These are phyloP conservation scores for Rhodocollybia butyracea DNA, from an alignment of 768 basidiomycete species.

Conservation along the genomic window DNA sequence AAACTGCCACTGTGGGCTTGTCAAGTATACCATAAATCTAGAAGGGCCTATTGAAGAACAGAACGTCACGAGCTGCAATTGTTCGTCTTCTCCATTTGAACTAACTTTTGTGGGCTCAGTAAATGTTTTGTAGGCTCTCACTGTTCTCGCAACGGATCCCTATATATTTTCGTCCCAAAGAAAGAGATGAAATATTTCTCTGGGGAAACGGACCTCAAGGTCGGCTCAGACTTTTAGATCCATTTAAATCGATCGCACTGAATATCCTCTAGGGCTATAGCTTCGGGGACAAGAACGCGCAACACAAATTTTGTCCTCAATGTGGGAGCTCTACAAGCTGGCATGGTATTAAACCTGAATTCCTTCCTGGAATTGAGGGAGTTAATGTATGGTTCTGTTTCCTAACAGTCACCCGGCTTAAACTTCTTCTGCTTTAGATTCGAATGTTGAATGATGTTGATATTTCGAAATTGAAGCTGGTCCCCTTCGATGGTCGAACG, in stretches of 20 bases:
- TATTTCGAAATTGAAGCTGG: neutral
- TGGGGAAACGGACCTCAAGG: neutral
- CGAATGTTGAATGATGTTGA: neutral
- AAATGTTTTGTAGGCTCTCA: neutral
- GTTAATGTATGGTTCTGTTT: too few species aligned
- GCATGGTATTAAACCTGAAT: neutral
- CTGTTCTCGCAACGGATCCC: neutral
- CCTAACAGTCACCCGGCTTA: too few species aligned
- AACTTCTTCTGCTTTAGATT: neutral
- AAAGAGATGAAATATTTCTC: neutral
- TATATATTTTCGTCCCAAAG: neutral
- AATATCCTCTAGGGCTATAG: neutral
- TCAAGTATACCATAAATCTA: too few species aligned
- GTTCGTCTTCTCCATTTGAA: too few species aligned
- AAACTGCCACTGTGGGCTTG: too few species aligned
- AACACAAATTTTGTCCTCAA: neutral
- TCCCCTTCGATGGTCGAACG: neutral
- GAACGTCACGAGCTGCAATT: too few species aligned
- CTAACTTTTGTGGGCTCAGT: too few species aligned
- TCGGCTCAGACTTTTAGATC: neutral
- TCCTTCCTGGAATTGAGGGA: neutral
- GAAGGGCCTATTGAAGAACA: too few species aligned
- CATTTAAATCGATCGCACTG: too few species aligned
- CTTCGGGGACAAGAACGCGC: neutral
- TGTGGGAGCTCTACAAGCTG: neutral